A percentile compares a stretch with the other conserved stretches of the same genome.
Conservation (phyloP, 352 stramenopile genomes). For the Aphanomyces invadans region DNA sequence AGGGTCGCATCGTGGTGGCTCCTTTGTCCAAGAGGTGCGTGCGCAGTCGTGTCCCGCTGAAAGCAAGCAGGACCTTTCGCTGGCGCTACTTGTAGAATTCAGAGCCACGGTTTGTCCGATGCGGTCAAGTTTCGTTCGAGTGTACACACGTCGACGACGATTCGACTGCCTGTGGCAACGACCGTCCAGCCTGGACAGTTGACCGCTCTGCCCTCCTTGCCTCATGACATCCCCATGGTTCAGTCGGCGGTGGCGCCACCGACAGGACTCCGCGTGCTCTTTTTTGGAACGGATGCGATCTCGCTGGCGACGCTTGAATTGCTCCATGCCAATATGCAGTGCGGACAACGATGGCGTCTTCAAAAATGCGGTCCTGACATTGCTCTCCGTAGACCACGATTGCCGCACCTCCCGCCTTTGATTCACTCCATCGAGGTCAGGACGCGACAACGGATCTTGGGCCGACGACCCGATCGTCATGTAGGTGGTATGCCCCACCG, state of each 20-base stretch:
- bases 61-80: too few species aligned
- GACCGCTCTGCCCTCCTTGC: not conserved
- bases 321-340: constrained; percentile 58
- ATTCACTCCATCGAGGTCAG: constrained; percentile 18
- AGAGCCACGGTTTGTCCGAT: too few species aligned
- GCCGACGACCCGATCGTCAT: constrained; percentile 21
- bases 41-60: too few species aligned
- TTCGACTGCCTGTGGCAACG: not conserved
- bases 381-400: not conserved
- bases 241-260: not conserved
- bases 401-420: not conserved
- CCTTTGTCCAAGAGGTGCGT: too few species aligned
- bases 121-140: too few species aligned
- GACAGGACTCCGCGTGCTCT: constrained; percentile 44
- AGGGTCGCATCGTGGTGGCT: too few species aligned
- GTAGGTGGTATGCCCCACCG: constrained; percentile 70
- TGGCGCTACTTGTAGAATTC: too few species aligned
- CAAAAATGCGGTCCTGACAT: not conserved
- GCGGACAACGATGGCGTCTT: not conserved
- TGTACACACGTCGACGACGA: too few species aligned
- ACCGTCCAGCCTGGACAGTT: not conserved
- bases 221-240: not conserved
- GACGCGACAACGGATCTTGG: too few species aligned
- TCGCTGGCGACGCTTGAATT: constrained; percentile 64
- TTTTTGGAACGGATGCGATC: constrained; percentile 82